A percentile compares a stretch with the other conserved stretches of the same genome.
These are phyloP conservation scores for Wickerhamomyces sydowiorum DNA, from an alignment of 805 yeast species.

Conservation along the genomic window DNA sequence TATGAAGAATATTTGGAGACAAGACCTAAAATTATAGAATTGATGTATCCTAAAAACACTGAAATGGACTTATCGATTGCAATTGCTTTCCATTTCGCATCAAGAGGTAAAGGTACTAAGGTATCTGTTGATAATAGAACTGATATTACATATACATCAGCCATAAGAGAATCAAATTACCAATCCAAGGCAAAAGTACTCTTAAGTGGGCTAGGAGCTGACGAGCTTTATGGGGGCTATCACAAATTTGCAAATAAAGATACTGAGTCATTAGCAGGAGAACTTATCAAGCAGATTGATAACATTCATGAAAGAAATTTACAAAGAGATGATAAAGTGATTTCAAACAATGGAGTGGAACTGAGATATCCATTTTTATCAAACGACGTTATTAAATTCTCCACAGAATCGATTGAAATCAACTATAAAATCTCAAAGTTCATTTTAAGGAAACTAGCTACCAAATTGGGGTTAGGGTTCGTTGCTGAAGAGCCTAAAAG, in stretches of 20 bases:
- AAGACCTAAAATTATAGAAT: slow-evolving; percentile 44
- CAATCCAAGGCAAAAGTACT: slow-evolving; percentile 59
- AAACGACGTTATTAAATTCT: slow-evolving; percentile 46
- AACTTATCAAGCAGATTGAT: slow-evolving; percentile 64
- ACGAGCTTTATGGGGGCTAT: slow-evolving; percentile 94
- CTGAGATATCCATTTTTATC: slow-evolving; percentile 84
- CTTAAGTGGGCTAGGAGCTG: slow-evolving; percentile 94
- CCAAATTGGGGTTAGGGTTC: slow-evolving; percentile 37
- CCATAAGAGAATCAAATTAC: slow-evolving; percentile 26
- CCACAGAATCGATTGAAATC: slow-evolving; percentile 43
- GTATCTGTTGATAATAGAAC: slow-evolving; percentile 4
- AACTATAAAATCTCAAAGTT: slow-evolving; percentile 44
- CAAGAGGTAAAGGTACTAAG: slow-evolving; percentile 45
- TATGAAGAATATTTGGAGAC: slow-evolving; percentile 57
- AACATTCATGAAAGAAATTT: slow-evolving; percentile 75
- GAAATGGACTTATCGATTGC: slow-evolving; percentile 97
- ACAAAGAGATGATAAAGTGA: slow-evolving; percentile 89
- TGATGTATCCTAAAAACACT: slow-evolving; percentile 80
- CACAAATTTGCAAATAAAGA: slow-evolving; percentile 62
- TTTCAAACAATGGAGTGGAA: slow-evolving; percentile 84
- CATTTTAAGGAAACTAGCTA: slow-evolving; percentile 60
- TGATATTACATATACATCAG: slow-evolving; percentile 4
- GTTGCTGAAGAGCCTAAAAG: slow-evolving; percentile 78
- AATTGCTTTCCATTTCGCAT: slow-evolving; percentile 90
- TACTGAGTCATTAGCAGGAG: slow-evolving; percentile 42